These are phyloP conservation scores for Boletus speciosus DNA, from an alignment of 768 basidiomycete genomes.

Conservation along the genomic window DNA sequence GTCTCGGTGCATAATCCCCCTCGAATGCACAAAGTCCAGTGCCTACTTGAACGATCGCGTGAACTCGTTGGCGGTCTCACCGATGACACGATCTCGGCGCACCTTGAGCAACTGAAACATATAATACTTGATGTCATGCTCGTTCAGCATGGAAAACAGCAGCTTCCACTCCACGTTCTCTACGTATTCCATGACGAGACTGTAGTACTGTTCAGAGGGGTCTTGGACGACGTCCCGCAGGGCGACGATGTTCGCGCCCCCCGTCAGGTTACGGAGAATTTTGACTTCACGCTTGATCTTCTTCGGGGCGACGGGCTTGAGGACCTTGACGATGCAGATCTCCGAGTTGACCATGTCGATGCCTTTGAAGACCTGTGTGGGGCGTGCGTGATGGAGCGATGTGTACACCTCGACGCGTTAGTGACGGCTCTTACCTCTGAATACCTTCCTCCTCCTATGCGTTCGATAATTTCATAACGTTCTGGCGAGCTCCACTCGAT, in stretches of 20 bases:
- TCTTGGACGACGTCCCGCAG: slow-evolving; percentile 69
- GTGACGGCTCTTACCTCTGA: slow-evolving; percentile 45
- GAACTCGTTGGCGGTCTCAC: background rate
- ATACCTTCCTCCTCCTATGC: slow-evolving; percentile 65
- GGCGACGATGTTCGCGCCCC: slow-evolving; percentile 66
- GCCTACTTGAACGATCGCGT: slow-evolving; percentile 33
- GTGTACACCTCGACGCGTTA: background rate
- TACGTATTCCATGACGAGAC: slow-evolving; percentile 66
- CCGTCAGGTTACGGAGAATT: slow-evolving; percentile 64
- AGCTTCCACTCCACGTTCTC: slow-evolving; percentile 66
- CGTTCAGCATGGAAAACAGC: slow-evolving; percentile 54
- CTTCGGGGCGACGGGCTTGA: slow-evolving; percentile 63
- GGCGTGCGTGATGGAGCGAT: background rate
- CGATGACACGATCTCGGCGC: slow-evolving; percentile 1
- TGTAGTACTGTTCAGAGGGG: slow-evolving; percentile 56
- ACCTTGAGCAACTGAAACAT: slow-evolving; percentile 62
- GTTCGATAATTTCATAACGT: slow-evolving; percentile 61
- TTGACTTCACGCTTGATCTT: slow-evolving; percentile 78
- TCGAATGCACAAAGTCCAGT: slow-evolving; percentile 66
- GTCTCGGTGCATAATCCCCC: slow-evolving; percentile 70
- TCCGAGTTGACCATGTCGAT: slow-evolving; percentile 53
- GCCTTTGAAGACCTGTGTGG: slow-evolving; percentile 53
- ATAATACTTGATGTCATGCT: slow-evolving; percentile 66
- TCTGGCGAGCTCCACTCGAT: slow-evolving; percentile 67
- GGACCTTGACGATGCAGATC: slow-evolving; percentile 63